These are phyloP conservation scores for Apiotrichum laibachii DNA, from an alignment of 1,284 basidiomycete genomes.

Conservation along the genomic window DNA sequence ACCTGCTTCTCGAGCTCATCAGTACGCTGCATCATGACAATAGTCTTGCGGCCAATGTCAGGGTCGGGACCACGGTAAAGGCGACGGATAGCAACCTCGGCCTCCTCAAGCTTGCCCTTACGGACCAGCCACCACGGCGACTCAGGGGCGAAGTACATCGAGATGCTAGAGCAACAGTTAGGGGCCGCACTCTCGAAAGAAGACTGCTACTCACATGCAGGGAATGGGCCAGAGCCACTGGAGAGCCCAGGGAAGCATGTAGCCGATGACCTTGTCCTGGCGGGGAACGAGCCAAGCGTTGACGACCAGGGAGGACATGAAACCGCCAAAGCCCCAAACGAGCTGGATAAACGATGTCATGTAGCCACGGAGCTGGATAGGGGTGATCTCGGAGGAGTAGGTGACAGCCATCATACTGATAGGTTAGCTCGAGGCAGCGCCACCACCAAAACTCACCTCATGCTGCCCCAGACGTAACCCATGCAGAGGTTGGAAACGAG, in stretches of 20 bases:
- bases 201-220: constrained; percentile 16
- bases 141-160: constrained; percentile 36
- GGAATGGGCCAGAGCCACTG: constrained; percentile 48
- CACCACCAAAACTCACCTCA: not conserved
- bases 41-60: constrained; percentile 35
- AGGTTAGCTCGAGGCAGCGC: too few relatives aligned
- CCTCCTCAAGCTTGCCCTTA: constrained; percentile 2
- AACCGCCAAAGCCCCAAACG: not conserved
- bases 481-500: constrained; percentile 41
- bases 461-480: constrained; percentile 36
- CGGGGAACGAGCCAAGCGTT: constrained; percentile 6
- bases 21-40: constrained; percentile 50
- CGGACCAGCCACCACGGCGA: constrained; percentile 25
- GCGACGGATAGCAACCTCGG: not conserved
- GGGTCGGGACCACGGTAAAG: constrained; percentile 18
- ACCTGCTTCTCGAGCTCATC: constrained; percentile 7
- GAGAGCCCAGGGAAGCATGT: constrained; percentile 13
- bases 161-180: not conserved
- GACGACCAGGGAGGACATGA: not conserved
- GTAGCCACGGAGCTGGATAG: constrained; percentile 25
- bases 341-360: constrained; percentile 25
- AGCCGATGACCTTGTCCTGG: not conserved
- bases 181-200: too few relatives aligned
- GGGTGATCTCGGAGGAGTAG: constrained; percentile 43
- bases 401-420: constrained; percentile 12